Conservation (phyloP, 305 asterid species). For the Plantago rigida region DNA sequence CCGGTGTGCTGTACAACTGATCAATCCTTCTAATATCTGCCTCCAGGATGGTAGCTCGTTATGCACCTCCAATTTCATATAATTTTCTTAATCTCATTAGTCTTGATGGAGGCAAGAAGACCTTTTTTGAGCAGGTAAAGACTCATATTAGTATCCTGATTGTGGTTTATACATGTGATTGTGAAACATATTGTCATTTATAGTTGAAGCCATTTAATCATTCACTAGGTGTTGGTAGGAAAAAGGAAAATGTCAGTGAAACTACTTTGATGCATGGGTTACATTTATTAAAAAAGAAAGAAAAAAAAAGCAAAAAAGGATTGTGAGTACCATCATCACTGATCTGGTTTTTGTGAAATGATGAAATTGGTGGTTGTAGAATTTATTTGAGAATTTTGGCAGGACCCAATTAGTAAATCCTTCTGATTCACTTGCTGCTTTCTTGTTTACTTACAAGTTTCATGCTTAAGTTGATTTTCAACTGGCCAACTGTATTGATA, state of each 20-base stretch:
- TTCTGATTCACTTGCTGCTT: neutral
- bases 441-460: too few species aligned
- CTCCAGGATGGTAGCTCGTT: slow-evolving; percentile 93
- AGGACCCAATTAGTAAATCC: too few species aligned
- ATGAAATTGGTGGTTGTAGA: neutral
- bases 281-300: neutral
- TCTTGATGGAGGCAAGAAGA: slow-evolving; percentile 57
- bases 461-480: neutral
- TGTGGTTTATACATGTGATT: slow-evolving; percentile 1
- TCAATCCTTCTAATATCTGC: slow-evolving; percentile 27
- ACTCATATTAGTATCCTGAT: slow-evolving; percentile 13
- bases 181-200: neutral
- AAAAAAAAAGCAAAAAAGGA: neutral
- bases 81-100: slow-evolving; percentile 93
- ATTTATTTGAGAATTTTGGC: neutral
- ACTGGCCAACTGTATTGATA: neutral
- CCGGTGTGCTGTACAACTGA: slow-evolving; percentile 17
- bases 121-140: slow-evolving; percentile 82
- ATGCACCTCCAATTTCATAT: slow-evolving; percentile 94
- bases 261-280: neutral
- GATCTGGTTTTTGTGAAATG: neutral
- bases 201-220: neutral
- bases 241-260: neutral
- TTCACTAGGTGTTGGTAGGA: neutral
- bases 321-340: neutral